Evolutionary conservation across 768 basidiomycete genomes (phyloP).

Genomic region (Kwoniella europaea): DNA sequence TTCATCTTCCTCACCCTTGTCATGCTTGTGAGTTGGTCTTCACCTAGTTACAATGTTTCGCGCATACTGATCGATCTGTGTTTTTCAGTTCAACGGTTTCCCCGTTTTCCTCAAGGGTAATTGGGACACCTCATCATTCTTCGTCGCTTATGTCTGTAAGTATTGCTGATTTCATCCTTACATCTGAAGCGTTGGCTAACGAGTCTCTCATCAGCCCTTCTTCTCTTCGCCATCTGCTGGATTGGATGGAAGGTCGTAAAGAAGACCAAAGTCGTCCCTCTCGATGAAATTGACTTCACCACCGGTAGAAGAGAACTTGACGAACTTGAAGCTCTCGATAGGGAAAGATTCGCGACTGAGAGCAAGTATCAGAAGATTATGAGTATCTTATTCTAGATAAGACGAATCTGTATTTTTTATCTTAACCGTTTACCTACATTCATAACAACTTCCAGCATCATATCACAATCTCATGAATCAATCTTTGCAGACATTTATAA

Average conservation of each 20-base stretch:
- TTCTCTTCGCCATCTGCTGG: constrained; percentile 56
- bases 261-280: constrained; percentile 47
- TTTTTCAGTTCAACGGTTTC: constrained; percentile 47
- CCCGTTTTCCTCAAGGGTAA: constrained; percentile 58
- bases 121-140: constrained; percentile 56
- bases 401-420: constrained; percentile 1
- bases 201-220: constrained; percentile 38
- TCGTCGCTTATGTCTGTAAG: constrained; percentile 57
- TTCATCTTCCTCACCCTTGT: constrained; percentile 55
- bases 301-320: constrained; percentile 56
- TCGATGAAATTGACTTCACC: constrained; percentile 57
- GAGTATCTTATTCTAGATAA: constrained; percentile 36
- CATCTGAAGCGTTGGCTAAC: not conserved
- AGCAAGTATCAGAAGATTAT: constrained; percentile 42
- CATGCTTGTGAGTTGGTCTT: constrained; percentile 35
- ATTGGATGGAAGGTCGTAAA: constrained; percentile 58
- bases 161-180: not conserved
- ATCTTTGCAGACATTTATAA: too few relatives aligned
- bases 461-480: too few relatives aligned
- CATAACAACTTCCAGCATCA: too few relatives aligned
- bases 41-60: not conserved
- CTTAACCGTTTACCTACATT: not conserved
- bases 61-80: constrained; percentile 15
- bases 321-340: constrained; percentile 52
- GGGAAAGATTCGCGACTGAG: constrained; percentile 38